Conservation (phyloP, 345 rosid genomes). For the Carallia pectinifolia region DNA sequence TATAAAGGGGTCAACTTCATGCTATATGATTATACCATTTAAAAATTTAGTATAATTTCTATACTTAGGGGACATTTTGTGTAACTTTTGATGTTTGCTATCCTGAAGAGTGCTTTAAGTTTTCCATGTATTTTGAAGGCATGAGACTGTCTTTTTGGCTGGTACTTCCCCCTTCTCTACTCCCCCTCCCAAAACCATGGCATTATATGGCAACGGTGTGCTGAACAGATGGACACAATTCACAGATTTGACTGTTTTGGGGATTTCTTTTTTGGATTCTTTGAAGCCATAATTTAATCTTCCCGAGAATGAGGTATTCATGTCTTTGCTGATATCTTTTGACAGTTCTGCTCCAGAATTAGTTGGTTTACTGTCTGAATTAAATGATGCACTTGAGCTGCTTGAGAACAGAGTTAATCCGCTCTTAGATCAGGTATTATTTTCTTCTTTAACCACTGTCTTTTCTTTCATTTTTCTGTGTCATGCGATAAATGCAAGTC, state of each 20-base stretch:
- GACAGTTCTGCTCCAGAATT: slow-evolving; percentile 94
- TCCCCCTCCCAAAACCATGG: too few species aligned
- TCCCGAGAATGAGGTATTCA: background rate
- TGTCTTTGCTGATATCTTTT: background rate
- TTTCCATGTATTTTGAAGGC: background rate
- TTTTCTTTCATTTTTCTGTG: background rate
- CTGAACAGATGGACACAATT: background rate
- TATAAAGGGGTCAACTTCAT: too few species aligned
- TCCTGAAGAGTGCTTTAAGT: background rate
- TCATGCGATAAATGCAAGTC: background rate
- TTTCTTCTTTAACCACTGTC: background rate
- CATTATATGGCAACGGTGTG: background rate
- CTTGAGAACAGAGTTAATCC: slow-evolving; percentile 76
- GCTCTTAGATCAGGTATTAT: slow-evolving; percentile 55
- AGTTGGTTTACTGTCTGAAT: slow-evolving; percentile 80
- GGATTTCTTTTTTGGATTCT: background rate
- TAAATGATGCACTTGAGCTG: slow-evolving; percentile 62
- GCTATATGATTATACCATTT: too few species aligned
- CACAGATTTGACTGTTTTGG: background rate
- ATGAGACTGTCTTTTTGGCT: background rate
- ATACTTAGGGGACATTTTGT: background rate
- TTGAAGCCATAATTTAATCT: background rate
- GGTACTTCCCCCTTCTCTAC: background rate
- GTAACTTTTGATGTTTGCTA: background rate
- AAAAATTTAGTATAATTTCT: background rate